Evolutionary conservation across 2,329 filamentous ascomycete genomes (phyloP).

Genomic region (Scedosporium dehoogii): DNA sequence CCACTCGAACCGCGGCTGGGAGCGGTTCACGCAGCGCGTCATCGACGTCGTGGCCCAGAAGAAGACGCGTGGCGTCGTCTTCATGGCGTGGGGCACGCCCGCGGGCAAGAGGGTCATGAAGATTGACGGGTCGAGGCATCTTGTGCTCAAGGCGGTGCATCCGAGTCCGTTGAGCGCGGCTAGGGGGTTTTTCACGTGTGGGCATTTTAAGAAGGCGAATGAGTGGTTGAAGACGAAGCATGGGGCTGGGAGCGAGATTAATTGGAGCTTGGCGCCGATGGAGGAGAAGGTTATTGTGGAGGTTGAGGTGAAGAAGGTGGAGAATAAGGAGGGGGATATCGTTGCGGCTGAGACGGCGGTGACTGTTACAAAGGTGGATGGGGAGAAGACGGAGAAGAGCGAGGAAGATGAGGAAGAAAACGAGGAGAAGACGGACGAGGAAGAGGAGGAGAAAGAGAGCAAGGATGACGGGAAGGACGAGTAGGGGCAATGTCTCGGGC

Average conservation of each 20-base stretch:
- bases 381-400: slow-evolving; percentile 12
- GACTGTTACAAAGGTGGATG: slow-evolving; percentile 8
- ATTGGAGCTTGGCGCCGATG: slow-evolving; percentile 59
- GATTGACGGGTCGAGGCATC: slow-evolving; percentile 63
- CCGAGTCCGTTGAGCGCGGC: slow-evolving; percentile 85
- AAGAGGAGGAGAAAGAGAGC: slow-evolving; percentile 7
- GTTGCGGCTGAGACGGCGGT: slow-evolving; percentile 7
- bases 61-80: slow-evolving; percentile 75
- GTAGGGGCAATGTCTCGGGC: neutral
- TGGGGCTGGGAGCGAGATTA: slow-evolving; percentile 68
- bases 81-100: slow-evolving; percentile 85
- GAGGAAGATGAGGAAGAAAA: slow-evolving; percentile 13
- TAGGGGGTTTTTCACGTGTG: slow-evolving; percentile 73
- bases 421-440: slow-evolving; percentile 7
- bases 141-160: slow-evolving; percentile 79
- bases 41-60: slow-evolving; percentile 79
- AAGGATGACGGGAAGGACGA: neutral
- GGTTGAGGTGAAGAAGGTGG: slow-evolving; percentile 8
- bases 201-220: slow-evolving; percentile 73
- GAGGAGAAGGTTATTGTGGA: slow-evolving; percentile 12
- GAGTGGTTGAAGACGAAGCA: slow-evolving; percentile 75
- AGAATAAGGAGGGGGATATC: neutral
- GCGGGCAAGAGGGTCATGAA: slow-evolving; percentile 70
- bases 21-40: slow-evolving; percentile 80
- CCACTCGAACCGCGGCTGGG: slow-evolving; percentile 83